Percentiles rank a stretch among this genome's conserved stretches.
Conservation (phyloP, 2,329 filamentous ascomycete genomes). For the Cryphonectria nitschkei region DNA sequence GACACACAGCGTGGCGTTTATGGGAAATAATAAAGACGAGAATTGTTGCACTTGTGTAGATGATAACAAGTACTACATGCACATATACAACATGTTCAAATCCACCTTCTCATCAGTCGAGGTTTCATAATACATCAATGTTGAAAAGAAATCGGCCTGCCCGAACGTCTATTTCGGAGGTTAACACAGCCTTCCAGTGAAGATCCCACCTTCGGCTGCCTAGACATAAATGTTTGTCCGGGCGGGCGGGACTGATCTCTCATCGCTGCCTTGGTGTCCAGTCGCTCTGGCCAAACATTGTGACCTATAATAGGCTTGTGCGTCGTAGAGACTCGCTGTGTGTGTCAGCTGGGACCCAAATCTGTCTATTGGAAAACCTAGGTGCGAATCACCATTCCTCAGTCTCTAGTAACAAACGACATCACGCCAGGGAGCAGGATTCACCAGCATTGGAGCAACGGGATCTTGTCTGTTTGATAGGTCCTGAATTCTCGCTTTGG, state of each 20-base stretch:
- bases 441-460: background rate
- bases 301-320: background rate
- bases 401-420: background rate
- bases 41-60: background rate
- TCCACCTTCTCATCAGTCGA: background rate
- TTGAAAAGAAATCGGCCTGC: background rate
- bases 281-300: background rate
- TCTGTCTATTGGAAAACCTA: background rate
- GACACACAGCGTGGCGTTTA: conserved; percentile 4
- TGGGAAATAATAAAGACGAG: background rate
- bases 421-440: background rate
- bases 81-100: background rate
- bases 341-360: background rate
- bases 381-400: background rate
- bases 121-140: background rate
- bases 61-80: background rate
- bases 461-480: conserved; percentile 5
- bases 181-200: background rate
- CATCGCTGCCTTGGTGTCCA: background rate
- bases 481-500: conserved; percentile 24
- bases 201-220: background rate
- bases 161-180: background rate
- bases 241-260: background rate
- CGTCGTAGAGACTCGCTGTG: background rate
- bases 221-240: background rate